Evolutionary conservation across 352 stramenopile species (phyloP), one percentile per base, ranked within the genome.

Genomic region (Aphanomyces stellatus): DNA sequence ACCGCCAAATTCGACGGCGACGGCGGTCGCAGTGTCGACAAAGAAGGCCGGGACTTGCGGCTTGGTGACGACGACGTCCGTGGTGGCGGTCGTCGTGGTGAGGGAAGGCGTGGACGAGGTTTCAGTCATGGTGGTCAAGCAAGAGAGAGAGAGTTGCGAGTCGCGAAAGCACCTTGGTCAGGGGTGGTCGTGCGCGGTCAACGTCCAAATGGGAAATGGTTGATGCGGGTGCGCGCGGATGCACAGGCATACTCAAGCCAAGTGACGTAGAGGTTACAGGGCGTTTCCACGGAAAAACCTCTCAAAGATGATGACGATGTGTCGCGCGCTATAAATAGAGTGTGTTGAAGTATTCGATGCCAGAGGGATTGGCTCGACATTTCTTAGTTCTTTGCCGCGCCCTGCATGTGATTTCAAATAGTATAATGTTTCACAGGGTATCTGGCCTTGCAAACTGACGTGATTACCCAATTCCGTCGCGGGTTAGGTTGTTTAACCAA

Each of bases 401-500:
- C n/a, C n/a, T n/a, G 8, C 8, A 51, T 51, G 42, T 51, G 8
- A 8, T 51, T 2, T 13, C 4, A 28, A 7, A 22, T 27, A 51
- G 4, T 64, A 51, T 51, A 49, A 19, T 28, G 13, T 49, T 4
- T 40, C 33, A 51, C 2, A 64, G 35, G 55, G 8, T 22, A 11
- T 64, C 37, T 35, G 10, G 4, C 13, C 33, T n/a, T 3, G 40
- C 22, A 15, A 57, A 37, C 1, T 57, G 49, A 57, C 49, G 30
- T 51, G 60, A 67, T 67, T 67, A 67, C 60, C 37, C 27, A 57
- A 34, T 30, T 22, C 25, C 1, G 4, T 24, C 17, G 41, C 49
- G 55, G 55, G 55, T 1, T 64, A 64, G 55, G 55, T 43, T 67
- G 60, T 67, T 67, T 59, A 67, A 43, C 37, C 41, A 67, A 55